Evolutionary conservation across 352 stramenopile genomes (phyloP), one percentile per base, ranked within the genome.

Genomic region (Globisporangium emineosum): DNA sequence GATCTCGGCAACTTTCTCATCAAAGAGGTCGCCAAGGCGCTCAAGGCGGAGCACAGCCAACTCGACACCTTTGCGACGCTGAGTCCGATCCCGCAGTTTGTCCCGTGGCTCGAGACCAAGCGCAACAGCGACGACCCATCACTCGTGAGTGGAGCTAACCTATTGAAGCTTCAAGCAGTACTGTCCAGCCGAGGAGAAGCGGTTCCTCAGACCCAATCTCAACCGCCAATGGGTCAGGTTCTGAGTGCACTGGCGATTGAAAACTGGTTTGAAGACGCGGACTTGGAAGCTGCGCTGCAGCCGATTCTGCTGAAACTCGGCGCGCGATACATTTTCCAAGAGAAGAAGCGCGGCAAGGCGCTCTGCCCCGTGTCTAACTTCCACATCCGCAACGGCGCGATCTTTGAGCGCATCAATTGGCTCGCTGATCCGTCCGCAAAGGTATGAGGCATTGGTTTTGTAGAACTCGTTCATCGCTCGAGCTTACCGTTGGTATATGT

Each of bases 1-100:
- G 92, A 98, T 60, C 76, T 99, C 8, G 96, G 95, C 45, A 98
- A 98, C 72, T 97, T 97, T 69, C 71, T 99, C 29, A 98, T 99
- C 65, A 98, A 98, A 73, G 81, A 97, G 69, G 93, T 98, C 15
- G 93, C 97, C 27, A 92, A 96, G 71, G 69, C 75, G 35, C 70
- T 96, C 27, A 83, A 79, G 70, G 62, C 66, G 21, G 89, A 96
- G 57, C 70, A 89, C 50, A 73, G 68, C 0, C 81, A 93, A 35
- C 73, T 95, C 10, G 65, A 78, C 62, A 96, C 84, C 21, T 99
- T 98, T 72, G 89, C 91, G n/a, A 99, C 96, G 1, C 73, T 99
- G 42, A 98, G 90, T 60, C 96, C 96, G 10, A 91, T 99, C 32
- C 96, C 96, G 17, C 86, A 92, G 27, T 98, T 99, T 72, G 81